phyloP scores from a whole-genome alignment of 768 basidiomycete genomes.

The Phanerochaete carnosa region DNA sequence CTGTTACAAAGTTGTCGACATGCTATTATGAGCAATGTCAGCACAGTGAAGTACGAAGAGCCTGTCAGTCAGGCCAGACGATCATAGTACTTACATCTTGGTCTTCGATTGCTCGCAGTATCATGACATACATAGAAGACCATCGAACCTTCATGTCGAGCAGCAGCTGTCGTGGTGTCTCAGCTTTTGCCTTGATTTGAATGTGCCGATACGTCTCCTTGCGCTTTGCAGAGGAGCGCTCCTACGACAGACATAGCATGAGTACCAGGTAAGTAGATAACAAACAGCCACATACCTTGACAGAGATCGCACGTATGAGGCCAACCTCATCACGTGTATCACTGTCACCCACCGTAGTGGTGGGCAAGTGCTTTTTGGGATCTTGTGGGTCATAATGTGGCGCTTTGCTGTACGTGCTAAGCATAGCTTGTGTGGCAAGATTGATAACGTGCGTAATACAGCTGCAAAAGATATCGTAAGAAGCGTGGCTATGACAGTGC shows the following conservation, averaged over 20 bases:
- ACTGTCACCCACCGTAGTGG: not conserved
- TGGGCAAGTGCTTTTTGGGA: slow-evolving; percentile 13
- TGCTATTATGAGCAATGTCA: slow-evolving; percentile 1
- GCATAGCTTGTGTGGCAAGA: slow-evolving; percentile 28
- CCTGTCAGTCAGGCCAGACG: slow-evolving; percentile 4
- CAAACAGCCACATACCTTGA: slow-evolving; percentile 20
- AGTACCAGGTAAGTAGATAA: not conserved
- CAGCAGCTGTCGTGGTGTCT: slow-evolving; percentile 15
- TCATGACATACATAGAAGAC: slow-evolving; percentile 32
- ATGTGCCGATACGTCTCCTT: slow-evolving; percentile 21
- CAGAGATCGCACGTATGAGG: slow-evolving; percentile 22
- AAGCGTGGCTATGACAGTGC: not conserved
- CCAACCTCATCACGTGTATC: slow-evolving; percentile 24
- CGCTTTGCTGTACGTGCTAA: slow-evolving; percentile 22
- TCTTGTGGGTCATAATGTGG: slow-evolving; percentile 22
- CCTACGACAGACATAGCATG: slow-evolving; percentile 12
- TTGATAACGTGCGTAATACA: slow-evolving; percentile 35
- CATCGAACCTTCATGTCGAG: slow-evolving; percentile 31
- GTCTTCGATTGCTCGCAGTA: slow-evolving; percentile 14
- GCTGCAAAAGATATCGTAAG: slow-evolving; percentile 6
- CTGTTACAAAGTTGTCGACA: slow-evolving; percentile 21
- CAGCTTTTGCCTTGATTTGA: slow-evolving; percentile 7
- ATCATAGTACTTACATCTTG: too few species aligned
- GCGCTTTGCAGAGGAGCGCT: slow-evolving; percentile 25
- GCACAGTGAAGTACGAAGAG: not conserved